Conservation (phyloP, 2,329 filamentous ascomycete genomes). For the Davidsoniella virescens region DNA sequence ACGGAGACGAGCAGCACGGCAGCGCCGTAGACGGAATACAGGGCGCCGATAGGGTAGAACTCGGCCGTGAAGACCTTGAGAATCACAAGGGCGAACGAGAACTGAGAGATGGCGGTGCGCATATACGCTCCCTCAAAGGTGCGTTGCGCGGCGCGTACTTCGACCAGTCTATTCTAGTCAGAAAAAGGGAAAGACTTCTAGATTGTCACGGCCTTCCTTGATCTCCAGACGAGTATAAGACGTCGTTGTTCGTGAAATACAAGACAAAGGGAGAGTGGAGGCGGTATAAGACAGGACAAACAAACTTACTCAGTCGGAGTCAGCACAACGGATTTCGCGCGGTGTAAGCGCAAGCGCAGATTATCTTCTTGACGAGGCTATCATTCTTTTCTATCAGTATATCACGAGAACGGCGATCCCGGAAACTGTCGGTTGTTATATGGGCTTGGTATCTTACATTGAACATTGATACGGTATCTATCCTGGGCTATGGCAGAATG, state of each 20-base stretch:
- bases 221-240: neutral
- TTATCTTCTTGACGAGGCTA: constrained; percentile 53
- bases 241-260: neutral
- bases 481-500: no score
- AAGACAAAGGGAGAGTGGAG: neutral
- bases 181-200: neutral
- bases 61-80: constrained; percentile 93
- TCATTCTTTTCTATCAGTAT: no score
- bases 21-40: constrained; percentile 83
- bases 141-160: constrained; percentile 84
- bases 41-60: constrained; percentile 91
- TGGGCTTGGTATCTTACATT: no score
- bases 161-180: constrained; percentile 46
- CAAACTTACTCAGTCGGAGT: constrained; percentile 53
- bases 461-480: no score
- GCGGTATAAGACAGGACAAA: neutral
- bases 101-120: constrained; percentile 83
- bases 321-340: constrained; percentile 67
- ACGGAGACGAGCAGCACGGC: constrained; percentile 69
- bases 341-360: constrained; percentile 66
- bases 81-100: constrained; percentile 86
- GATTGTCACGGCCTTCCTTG: neutral
- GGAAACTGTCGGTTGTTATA: no score
- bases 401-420: no score
- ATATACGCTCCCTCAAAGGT: constrained; percentile 97